These are phyloP conservation scores for Pyrenopolyporus hunteri DNA, from an alignment of 495 filamentous ascomycete species.

Conservation along the genomic window DNA sequence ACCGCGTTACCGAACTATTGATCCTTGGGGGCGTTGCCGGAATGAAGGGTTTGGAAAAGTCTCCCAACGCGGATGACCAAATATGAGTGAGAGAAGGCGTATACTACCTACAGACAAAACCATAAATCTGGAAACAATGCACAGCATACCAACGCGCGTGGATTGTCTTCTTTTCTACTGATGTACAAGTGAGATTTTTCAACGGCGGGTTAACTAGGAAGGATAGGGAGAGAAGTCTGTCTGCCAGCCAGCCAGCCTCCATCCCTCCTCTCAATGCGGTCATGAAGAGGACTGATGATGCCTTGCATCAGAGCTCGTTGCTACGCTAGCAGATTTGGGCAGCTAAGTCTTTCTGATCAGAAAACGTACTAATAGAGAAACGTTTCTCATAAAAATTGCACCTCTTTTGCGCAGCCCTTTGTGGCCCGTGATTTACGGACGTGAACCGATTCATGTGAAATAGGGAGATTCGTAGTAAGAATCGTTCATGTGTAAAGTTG, in stretches of 20 bases:
- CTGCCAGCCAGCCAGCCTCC: neutral
- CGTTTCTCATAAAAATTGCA: conserved; percentile 13
- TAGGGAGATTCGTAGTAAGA: too few species aligned
- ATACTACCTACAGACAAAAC: conserved; percentile 8
- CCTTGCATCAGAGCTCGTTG: conserved; percentile 26
- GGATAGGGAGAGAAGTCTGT: neutral
- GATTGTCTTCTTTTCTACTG: neutral
- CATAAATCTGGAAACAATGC: conserved; percentile 1
- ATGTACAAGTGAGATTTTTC: conserved; percentile 4
- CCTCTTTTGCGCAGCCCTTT: too few species aligned
- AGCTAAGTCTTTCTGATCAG: conserved; percentile 16
- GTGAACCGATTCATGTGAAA: too few species aligned
- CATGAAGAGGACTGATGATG: neutral
- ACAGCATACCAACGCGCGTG: neutral
- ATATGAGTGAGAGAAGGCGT: conserved; percentile 1
- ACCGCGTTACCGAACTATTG: conserved; percentile 13
- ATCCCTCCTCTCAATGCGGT: neutral
- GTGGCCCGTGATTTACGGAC: too few species aligned
- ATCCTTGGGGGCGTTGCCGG: conserved; percentile 28
- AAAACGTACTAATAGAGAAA: conserved; percentile 31
- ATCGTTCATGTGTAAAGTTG: too few species aligned
- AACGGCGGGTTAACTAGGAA: neutral
- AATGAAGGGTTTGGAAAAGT: conserved; percentile 23
- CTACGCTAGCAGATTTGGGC: conserved; percentile 11
- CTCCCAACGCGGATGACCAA: conserved; percentile 15